Evolutionary conservation across 768 basidiomycete species (phyloP).

Genomic region (Pulveroboletus sp.): DNA sequence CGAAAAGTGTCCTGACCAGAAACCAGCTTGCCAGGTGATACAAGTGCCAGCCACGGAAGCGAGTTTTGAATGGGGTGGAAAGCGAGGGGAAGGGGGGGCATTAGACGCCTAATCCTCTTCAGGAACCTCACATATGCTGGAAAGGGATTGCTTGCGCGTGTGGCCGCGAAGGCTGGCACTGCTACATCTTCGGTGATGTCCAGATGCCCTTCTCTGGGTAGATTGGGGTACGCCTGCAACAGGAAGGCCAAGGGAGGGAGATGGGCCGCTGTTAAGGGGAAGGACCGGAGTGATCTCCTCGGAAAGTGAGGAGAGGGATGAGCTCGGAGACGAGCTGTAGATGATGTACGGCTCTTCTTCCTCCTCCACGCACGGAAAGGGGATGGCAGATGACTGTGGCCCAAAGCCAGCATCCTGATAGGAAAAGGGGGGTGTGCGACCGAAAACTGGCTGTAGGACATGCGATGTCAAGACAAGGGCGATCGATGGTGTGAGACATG

Average conservation of each 20-base stretch:
- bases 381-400: slow-evolving; percentile 17
- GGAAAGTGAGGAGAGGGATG: slow-evolving; percentile 31
- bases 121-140: slow-evolving; percentile 32
- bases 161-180: slow-evolving; percentile 33
- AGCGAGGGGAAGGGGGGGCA: not conserved
- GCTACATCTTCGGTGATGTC: slow-evolving; percentile 30
- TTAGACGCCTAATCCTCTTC: slow-evolving; percentile 25
- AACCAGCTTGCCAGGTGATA: slow-evolving; percentile 20
- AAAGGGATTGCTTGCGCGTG: slow-evolving; percentile 29
- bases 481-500: not conserved
- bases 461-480: not conserved
- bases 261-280: slow-evolving; percentile 14
- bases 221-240: slow-evolving; percentile 8
- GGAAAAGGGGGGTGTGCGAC: slow-evolving; percentile 11
- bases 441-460: slow-evolving; percentile 18
- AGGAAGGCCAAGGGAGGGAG: slow-evolving; percentile 10
- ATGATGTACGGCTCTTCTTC: slow-evolving; percentile 33
- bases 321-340: slow-evolving; percentile 32
- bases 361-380: slow-evolving; percentile 27
- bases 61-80: not conserved
- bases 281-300: slow-evolving; percentile 28
- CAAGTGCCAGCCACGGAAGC: slow-evolving; percentile 2
- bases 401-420: slow-evolving; percentile 3
- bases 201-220: slow-evolving; percentile 13
- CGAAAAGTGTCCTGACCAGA: slow-evolving; percentile 7